These are phyloP conservation scores for Beauveria medogensis DNA, from an alignment of 2,329 filamentous ascomycete species.

Conservation along the genomic window DNA sequence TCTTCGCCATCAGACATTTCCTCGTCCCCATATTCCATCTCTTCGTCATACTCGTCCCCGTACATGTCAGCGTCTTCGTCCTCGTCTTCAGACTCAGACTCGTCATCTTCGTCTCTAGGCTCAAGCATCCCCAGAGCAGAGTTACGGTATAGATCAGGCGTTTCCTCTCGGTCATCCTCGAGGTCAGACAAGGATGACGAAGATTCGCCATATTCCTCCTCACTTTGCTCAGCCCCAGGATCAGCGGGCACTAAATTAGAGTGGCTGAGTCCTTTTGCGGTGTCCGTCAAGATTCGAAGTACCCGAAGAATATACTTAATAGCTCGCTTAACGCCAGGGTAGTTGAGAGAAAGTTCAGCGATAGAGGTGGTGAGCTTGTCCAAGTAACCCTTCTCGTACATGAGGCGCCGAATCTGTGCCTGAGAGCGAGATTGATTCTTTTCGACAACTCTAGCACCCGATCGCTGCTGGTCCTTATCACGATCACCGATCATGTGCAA, in stretches of 20 bases:
- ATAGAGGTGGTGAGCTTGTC: conserved; percentile 83
- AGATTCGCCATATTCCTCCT: conserved; percentile 80
- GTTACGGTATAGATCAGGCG: conserved; percentile 93
- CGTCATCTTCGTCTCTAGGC: conserved; percentile 70
- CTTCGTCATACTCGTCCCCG: conserved; percentile 81
- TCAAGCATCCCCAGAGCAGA: conserved; percentile 94
- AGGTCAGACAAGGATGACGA: conserved; percentile 78
- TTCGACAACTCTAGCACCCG: conserved; percentile 32
- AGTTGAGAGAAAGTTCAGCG: conserved; percentile 91
- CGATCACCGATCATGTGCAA: conserved; percentile 82
- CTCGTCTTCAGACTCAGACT: conserved; percentile 66
- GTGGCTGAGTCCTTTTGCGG: conserved; percentile 78
- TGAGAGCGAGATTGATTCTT: conserved; percentile 50
- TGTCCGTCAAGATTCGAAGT: conserved; percentile 76
- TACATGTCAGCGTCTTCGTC: conserved; percentile 80
- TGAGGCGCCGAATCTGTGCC: conserved; percentile 80
- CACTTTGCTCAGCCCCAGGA: conserved; percentile 58
- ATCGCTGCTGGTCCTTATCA: conserved; percentile 48
- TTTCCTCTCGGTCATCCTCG: conserved; percentile 83
- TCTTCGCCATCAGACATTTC: conserved; percentile 77
- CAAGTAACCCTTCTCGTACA: conserved; percentile 98
- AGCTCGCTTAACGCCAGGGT: conserved; percentile 83
- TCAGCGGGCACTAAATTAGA: conserved; percentile 63
- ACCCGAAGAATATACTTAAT: conserved; percentile 95
- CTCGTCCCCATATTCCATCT: conserved; percentile 84